These are phyloP conservation scores for Astrothelium subdiscretum DNA, from an alignment of 495 filamentous ascomycete genomes.

Conservation along the genomic window DNA sequence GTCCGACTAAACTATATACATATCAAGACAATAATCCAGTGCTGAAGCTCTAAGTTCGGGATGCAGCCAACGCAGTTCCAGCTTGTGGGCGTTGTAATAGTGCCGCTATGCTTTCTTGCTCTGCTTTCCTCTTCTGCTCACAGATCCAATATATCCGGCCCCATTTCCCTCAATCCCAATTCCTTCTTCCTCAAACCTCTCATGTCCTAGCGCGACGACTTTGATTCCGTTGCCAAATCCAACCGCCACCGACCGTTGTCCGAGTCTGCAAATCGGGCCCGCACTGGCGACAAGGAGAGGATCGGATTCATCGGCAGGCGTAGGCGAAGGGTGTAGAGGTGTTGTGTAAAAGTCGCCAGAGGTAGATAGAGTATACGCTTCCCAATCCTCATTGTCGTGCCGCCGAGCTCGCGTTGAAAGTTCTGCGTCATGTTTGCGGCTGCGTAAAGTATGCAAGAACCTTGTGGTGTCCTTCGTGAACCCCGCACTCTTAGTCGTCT, in stretches of 20 bases:
- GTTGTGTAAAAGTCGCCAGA: slow-evolving; percentile 31
- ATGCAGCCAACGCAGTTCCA: too few relatives aligned
- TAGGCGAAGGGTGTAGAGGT: slow-evolving; percentile 16
- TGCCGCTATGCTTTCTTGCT: too few relatives aligned
- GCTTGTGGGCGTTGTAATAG: too few relatives aligned
- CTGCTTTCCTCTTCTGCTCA: background rate
- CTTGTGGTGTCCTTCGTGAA: background rate
- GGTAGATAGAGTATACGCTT: slow-evolving; percentile 50
- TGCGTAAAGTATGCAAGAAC: background rate
- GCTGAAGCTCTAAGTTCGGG: too few relatives aligned
- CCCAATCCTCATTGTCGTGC: slow-evolving; percentile 38
- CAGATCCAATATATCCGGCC: background rate
- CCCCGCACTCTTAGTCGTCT: background rate
- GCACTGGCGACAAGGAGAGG: slow-evolving; percentile 45
- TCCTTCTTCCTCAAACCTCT: background rate
- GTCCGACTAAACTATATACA: too few relatives aligned
- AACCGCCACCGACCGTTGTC: slow-evolving; percentile 48
- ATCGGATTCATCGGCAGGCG: slow-evolving; percentile 19
- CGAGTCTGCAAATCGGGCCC: slow-evolving; percentile 48
- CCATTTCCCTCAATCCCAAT: background rate
- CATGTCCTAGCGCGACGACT: slow-evolving; percentile 21
- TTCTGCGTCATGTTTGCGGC: background rate
- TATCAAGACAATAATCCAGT: too few relatives aligned
- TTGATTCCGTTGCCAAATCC: slow-evolving; percentile 58
- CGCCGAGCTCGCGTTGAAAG: slow-evolving; percentile 11